Conservation (phyloP, 2,329 filamentous ascomycete species). For the Nothophaeocryptopus gaeumannii region DNA sequence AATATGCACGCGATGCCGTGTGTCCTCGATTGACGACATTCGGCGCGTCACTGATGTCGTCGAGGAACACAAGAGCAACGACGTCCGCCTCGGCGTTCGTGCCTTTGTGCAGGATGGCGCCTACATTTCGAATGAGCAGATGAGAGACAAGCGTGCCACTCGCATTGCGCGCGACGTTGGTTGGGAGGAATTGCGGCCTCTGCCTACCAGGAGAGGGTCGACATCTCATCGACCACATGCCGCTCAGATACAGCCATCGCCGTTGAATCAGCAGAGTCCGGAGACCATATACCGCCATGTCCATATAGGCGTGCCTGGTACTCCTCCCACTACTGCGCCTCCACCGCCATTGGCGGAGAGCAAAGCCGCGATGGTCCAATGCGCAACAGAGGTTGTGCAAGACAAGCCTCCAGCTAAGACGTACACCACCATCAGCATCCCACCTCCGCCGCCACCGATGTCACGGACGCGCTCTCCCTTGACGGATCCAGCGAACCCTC, state of each 20-base stretch:
- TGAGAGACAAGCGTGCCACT: constrained; percentile 13
- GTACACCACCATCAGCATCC: constrained; percentile 9
- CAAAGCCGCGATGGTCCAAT: no score
- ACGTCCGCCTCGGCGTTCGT: constrained; percentile 28
- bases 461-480: neutral
- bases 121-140: constrained; percentile 19
- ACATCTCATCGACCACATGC: neutral
- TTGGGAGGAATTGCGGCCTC: constrained; percentile 18
- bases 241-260: no score
- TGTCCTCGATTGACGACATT: constrained; percentile 24
- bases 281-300: constrained; percentile 12
- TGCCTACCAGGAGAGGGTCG: neutral
- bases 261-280: no score
- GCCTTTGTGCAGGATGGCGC: constrained; percentile 25
- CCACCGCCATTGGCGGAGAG: no score
- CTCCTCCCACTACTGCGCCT: no score
- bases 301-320: no score
- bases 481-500: no score
- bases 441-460: constrained; percentile 13
- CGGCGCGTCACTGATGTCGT: constrained; percentile 18
- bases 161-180: constrained; percentile 21
- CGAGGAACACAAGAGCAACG: constrained; percentile 25
- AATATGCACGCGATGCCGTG: constrained; percentile 36
- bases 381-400: no score
- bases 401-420: no score